Base-by-base conservation (phyloP, 148 eudicot species). In the Camellia japonica region DNA sequence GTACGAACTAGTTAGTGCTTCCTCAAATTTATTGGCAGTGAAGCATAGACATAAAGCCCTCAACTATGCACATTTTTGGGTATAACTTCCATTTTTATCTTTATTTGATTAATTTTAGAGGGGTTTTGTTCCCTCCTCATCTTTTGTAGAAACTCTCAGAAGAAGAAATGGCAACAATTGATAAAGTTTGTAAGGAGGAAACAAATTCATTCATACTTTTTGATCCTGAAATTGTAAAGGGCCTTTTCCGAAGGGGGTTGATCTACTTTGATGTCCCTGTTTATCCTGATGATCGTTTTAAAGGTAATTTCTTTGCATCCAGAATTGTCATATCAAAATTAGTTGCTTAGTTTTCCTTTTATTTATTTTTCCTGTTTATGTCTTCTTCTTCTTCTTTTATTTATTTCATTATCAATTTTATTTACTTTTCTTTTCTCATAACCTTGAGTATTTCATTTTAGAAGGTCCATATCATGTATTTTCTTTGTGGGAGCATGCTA, bases 101-200 rank as follows among this genome's bases (percentile, higher is more conserved):
- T 47, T 47, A 64, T 65, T 23, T 77, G 47, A 78, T 20, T 78
- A n/a, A 54, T 51, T 16, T 52, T 7, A 44, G 20, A 73, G 5
- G 1, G 66, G 63, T 42, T 46, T 49, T 41, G 4, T 43, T 64
- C 9, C 66, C 55, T 15, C 30, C 19, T 43, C 47, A 11, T 10
- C 55, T 49, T 23, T 77, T 86, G 49, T 83, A 96, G 99, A 96
- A 96, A 96, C 97, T 96, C 71, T 92, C 99, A 76, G 99, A 96
- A 83, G 98, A 93, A 87, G 99, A 96, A 86, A 87, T 86, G 90
- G 93, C 97, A 83, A 96, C 93, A 67, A 93, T 96, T 81, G 99
- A 96, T 84, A 96, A 96, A 87, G 88, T 96, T 68, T 93, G 99
- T 84, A 92, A 96, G 89, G 99, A 96, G 87, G 97, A 96, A 85